Base-by-base conservation (phyloP, 345 rosid species). In the Mercurialis annua region DNA sequence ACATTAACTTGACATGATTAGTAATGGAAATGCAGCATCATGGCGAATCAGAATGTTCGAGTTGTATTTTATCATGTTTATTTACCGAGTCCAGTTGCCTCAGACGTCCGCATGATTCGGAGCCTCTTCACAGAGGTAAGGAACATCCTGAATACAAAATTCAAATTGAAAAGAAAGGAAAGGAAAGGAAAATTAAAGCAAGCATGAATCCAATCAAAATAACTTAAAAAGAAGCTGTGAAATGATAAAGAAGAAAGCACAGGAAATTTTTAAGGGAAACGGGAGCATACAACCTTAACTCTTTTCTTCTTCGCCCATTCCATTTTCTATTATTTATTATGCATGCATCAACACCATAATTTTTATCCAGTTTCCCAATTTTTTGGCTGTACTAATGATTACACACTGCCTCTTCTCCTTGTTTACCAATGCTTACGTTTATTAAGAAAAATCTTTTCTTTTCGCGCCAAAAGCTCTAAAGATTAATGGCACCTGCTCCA, bases 31-130 rank as follows among this genome's bases (percentile, higher is more conserved):
- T 43, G 65, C 66, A 59, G 40, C 5, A 34, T 64, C 70, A 53
- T 1, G 49, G 62, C 65, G 54, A 75, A 69, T 40, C 36, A 42
- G 23, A 58, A 23, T 17, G 34, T 67, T 65, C 68, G n/a, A n/a
- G n/a, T n/a, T n/a, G n/a, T n/a, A 59, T 66, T 10, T 7, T 40
- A 15, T 55, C 69, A 74, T 42, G 64, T 31, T 48, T 76, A 44
- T 66, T 61, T 81, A 78, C 91, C 88, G 34, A 85, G 74, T 73
- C 97, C 94, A 63, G 83, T 90, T 43, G 97, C 94, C 51, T 89
- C 97, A 8, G 85, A 81, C 51, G 79, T 84, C 82, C 87, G 83
- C 92, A 85, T 89, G 77, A 94, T 89, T 79, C 92, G 73, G 61
- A 94, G 95, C 86, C 96, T 87, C 82, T 74, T 91, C 72, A 91